A percentile compares a stretch with the other conserved stretches of the same genome.
Evolutionary conservation across 352 stramenopile genomes (phyloP).

Genomic region (Phytophthora colocasiae): DNA sequence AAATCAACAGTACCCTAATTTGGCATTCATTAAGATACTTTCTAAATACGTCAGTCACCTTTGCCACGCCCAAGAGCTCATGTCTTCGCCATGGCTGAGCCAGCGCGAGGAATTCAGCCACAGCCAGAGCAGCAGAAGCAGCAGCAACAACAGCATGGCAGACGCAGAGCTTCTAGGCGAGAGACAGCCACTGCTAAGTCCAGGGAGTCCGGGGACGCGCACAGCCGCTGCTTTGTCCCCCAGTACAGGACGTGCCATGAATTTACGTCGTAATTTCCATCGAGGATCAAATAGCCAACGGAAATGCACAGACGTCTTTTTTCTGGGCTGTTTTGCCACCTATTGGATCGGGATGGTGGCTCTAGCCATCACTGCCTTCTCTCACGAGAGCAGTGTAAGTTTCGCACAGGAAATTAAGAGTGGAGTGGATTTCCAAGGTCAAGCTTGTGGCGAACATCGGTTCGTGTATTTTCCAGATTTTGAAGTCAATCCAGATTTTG

Average conservation of each 20-base stretch:
- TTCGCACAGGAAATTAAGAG: conserved; percentile 85
- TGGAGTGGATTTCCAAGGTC: conserved; percentile 78
- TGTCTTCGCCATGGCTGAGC: conserved; percentile 20
- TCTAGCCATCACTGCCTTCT: conserved; percentile 71
- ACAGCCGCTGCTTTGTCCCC: conserved; percentile 58
- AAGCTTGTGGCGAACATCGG: conserved; percentile 48
- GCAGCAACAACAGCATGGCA: conserved; percentile 12
- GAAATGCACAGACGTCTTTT: conserved; percentile 65
- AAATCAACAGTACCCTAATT: conserved; percentile 13
- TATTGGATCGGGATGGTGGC: conserved; percentile 87
- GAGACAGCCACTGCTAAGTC: conserved; percentile 51
- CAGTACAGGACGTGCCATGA: conserved; percentile 51
- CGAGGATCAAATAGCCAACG: conserved; percentile 45
- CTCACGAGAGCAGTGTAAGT: conserved; percentile 64
- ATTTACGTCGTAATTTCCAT: conserved; percentile 51
- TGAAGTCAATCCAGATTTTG: conserved; percentile 76
- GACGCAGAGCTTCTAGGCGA: conserved; percentile 40
- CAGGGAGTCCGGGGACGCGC: conserved; percentile 12
- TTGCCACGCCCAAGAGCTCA: conserved; percentile 11
- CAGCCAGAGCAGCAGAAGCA: conserved; percentile 31
- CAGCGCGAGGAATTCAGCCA: conserved; percentile 26
- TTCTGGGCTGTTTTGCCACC: conserved; percentile 53
- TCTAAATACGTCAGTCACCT: conserved; percentile 1
- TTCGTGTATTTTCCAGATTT: conserved; percentile 86
- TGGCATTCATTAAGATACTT: conserved; percentile 14